A percentile compares a stretch with the other conserved stretches of the same genome.
phyloP scores from a whole-genome alignment of 176 grass and related monocot species.

The Luzula sylvatica region DNA sequence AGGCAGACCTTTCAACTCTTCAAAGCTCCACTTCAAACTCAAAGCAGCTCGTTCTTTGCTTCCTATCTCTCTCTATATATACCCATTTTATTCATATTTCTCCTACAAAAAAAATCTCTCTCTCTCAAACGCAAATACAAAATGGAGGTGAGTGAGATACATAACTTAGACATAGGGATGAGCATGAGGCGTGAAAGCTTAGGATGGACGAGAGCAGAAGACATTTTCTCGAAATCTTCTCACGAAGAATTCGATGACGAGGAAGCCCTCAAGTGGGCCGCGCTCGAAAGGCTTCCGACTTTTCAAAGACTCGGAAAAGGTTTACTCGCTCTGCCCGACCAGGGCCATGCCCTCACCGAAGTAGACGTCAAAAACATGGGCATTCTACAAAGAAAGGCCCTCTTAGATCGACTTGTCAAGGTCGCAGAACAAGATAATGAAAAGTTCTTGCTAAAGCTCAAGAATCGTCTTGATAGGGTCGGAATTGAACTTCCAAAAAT shows the following conservation, averaged over 20 bases:
- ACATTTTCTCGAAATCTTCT: neutral
- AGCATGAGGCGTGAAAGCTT: neutral
- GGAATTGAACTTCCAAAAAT: slow-evolving; percentile 22
- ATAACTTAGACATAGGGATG: neutral
- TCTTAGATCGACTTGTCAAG: slow-evolving; percentile 37
- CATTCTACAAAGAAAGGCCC: slow-evolving; percentile 29
- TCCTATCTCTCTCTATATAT: neutral
- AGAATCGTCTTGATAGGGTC: slow-evolving; percentile 42
- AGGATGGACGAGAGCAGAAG: neutral
- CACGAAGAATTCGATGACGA: slow-evolving; percentile 32
- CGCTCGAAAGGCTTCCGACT: slow-evolving; percentile 63
- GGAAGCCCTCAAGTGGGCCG: slow-evolving; percentile 69
- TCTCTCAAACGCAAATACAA: neutral
- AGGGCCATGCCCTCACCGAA: slow-evolving; percentile 24
- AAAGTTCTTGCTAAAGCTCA: slow-evolving; percentile 46
- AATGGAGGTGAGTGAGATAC: neutral
- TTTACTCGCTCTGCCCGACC: slow-evolving; percentile 44
- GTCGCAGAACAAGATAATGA: slow-evolving; percentile 37
- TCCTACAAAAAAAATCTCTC: neutral
- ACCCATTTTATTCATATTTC: neutral
- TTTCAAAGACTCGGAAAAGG: slow-evolving; percentile 35
- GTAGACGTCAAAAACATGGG: slow-evolving; percentile 42
- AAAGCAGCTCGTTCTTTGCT: neutral
- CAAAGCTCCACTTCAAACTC: neutral
- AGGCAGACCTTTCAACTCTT: too few relatives aligned